Conservation (phyloP, 2,329 filamentous ascomycete genomes). For the Trichophyton equinum region DNA sequence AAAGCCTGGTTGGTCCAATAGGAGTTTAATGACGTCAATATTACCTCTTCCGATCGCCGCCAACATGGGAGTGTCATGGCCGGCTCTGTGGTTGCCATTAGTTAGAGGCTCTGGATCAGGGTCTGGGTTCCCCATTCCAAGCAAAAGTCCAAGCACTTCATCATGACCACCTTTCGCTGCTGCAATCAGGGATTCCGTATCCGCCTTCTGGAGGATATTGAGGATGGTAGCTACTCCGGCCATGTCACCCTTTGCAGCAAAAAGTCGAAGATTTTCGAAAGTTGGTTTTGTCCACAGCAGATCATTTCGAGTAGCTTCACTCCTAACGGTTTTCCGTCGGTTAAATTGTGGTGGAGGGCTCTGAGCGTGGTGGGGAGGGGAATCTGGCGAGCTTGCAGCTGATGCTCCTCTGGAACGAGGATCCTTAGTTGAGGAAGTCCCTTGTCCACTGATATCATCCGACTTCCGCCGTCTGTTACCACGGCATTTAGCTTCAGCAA, state of each 20-base stretch:
- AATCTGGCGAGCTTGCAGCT: conserved; percentile 35
- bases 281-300: conserved; percentile 41
- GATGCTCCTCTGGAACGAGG: conserved; percentile 32
- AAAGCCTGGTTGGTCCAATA: conserved; percentile 66
- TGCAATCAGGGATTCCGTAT: conserved; percentile 78
- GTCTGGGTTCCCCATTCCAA: conserved; percentile 54
- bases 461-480: conserved; percentile 35
- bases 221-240: conserved; percentile 38
- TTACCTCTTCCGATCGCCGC: conserved; percentile 85
- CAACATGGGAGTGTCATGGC: conserved; percentile 82
- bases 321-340: conserved; percentile 36
- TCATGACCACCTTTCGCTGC: conserved; percentile 87
- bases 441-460: conserved; percentile 28
- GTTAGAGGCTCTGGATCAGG: conserved; percentile 57
- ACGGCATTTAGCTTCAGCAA: conserved; percentile 53
- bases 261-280: conserved; percentile 36
- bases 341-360: conserved; percentile 28
- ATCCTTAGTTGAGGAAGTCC: conserved; percentile 21
- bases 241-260: conserved; percentile 39
- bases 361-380: conserved; percentile 25
- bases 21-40: conserved; percentile 66
- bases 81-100: conserved; percentile 41
- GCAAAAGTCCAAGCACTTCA: conserved; percentile 65
- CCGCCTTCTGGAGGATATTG: conserved; percentile 44
- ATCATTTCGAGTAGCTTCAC: conserved; percentile 39